phyloP scores from a whole-genome alignment of 148 eudicot genomes.

The Amaranthus cruentus region DNA sequence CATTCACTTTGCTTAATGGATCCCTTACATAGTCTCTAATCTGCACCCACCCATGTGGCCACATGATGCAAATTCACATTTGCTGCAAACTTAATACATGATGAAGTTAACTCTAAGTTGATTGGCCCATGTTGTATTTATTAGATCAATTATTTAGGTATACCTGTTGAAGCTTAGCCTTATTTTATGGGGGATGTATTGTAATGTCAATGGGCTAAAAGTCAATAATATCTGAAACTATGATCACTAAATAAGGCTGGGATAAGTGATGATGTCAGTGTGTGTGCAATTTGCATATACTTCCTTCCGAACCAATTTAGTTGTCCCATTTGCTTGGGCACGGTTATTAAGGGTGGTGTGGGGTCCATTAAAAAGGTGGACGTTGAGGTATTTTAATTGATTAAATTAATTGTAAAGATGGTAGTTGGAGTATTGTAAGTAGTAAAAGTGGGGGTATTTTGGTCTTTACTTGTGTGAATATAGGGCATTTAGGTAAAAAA shows the following conservation, averaged over 20 bases:
- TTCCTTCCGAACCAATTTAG: no score
- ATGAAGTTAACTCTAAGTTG: not conserved
- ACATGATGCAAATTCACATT: conserved; percentile 12
- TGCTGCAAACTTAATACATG: conserved; percentile 7
- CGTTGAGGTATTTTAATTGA: no score
- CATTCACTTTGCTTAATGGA: conserved; percentile 14
- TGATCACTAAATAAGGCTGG: conserved; percentile 3
- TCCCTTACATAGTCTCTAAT: conserved; percentile 11
- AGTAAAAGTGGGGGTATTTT: no score
- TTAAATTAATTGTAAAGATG: no score
- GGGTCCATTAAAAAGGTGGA: no score
- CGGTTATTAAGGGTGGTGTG: no score
- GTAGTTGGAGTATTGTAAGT: no score
- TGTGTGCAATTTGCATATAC: no score
- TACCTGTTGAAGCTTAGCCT: not conserved
- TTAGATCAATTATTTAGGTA: conserved; percentile 14
- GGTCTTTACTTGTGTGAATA: no score
- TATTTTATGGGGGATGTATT: not conserved
- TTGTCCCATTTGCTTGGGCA: no score
- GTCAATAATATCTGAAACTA: conserved; percentile 8
- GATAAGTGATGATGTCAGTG: not conserved
- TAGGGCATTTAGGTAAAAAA: no score
- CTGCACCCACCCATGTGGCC: conserved; percentile 25
- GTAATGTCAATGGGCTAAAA: not conserved
- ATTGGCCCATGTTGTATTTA: conserved; percentile 23